Conservation (phyloP, 768 basidiomycete species). For the Podaxis carcinomalis region DNA sequence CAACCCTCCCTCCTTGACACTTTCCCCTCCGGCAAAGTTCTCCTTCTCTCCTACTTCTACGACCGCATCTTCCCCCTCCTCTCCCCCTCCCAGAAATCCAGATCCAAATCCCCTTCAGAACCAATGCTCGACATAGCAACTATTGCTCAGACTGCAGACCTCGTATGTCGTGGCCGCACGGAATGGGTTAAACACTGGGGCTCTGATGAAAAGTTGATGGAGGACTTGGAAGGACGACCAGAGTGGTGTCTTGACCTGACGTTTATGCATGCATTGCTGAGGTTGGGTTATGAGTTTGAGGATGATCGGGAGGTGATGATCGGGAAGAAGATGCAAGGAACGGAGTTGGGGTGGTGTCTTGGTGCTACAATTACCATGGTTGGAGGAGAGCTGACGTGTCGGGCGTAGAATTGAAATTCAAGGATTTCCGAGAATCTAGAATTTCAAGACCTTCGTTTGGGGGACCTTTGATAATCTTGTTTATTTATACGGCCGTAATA, state of each 20-base stretch:
- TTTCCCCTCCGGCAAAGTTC: conserved; percentile 80
- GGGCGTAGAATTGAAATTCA: conserved; percentile 19
- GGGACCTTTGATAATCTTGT: not conserved
- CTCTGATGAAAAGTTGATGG: conserved; percentile 28
- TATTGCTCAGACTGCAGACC: conserved; percentile 59
- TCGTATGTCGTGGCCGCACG: conserved; percentile 67
- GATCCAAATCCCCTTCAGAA: conserved; percentile 14
- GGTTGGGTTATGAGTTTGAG: conserved; percentile 87
- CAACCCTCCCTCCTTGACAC: conserved; percentile 89
- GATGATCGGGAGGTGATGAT: conserved; percentile 64
- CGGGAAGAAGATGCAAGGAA: conserved; percentile 84
- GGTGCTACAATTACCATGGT: conserved; percentile 81
- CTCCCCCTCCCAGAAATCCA: conserved; percentile 15
- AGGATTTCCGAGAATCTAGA: not conserved
- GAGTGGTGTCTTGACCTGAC: conserved; percentile 97
- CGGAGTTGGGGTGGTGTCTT: conserved; percentile 92
- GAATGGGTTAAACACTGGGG: conserved; percentile 55
- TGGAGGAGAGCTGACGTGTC: conserved; percentile 55
- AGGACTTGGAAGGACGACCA: conserved; percentile 75
- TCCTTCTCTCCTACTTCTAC: conserved; percentile 97
- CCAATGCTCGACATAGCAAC: conserved; percentile 43
- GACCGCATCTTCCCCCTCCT: conserved; percentile 86
- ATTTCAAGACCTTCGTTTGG: conserved; percentile 8
- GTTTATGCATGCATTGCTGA: conserved; percentile 87
- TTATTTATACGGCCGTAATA: not conserved